Evolutionary conservation across 306 rosid genomes (phyloP).

Genomic region (Quercus parvula): DNA sequence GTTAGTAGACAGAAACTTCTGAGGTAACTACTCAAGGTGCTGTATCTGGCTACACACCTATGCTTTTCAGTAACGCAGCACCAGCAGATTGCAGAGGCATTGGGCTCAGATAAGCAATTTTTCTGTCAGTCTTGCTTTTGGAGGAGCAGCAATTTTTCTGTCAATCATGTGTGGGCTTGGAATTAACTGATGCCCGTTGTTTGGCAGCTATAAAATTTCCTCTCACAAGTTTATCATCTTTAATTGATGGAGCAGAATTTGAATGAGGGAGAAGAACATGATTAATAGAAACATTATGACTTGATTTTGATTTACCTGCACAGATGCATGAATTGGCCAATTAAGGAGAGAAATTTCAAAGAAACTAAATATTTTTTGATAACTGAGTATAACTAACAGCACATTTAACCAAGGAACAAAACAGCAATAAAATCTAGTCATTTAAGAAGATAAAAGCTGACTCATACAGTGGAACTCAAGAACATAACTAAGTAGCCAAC

Average conservation of each 20-base stretch:
- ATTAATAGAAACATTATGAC: slow-evolving; percentile 22
- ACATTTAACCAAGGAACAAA: slow-evolving; percentile 8
- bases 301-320: slow-evolving; percentile 52
- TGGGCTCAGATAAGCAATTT: slow-evolving; percentile 17
- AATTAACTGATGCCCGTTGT: slow-evolving; percentile 19
- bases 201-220: slow-evolving; percentile 27
- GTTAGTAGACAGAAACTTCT: background rate
- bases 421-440: background rate
- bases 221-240: slow-evolving; percentile 12
- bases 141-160: slow-evolving; percentile 62
- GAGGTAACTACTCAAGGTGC: background rate
- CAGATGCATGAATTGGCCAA: slow-evolving; percentile 3
- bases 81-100: slow-evolving; percentile 14
- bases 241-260: slow-evolving; percentile 19
- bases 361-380: background rate
- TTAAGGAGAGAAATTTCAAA: background rate
- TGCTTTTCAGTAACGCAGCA: slow-evolving; percentile 35
- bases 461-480: background rate
- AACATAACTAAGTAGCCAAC: background rate
- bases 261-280: slow-evolving; percentile 28
- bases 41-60: slow-evolving; percentile 35
- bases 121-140: slow-evolving; percentile 38
- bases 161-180: slow-evolving; percentile 11
- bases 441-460: slow-evolving; percentile 3
- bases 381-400: slow-evolving; percentile 2